Evolutionary conservation across 352 stramenopile genomes (phyloP).

Genomic region (Globisporangium polare): DNA sequence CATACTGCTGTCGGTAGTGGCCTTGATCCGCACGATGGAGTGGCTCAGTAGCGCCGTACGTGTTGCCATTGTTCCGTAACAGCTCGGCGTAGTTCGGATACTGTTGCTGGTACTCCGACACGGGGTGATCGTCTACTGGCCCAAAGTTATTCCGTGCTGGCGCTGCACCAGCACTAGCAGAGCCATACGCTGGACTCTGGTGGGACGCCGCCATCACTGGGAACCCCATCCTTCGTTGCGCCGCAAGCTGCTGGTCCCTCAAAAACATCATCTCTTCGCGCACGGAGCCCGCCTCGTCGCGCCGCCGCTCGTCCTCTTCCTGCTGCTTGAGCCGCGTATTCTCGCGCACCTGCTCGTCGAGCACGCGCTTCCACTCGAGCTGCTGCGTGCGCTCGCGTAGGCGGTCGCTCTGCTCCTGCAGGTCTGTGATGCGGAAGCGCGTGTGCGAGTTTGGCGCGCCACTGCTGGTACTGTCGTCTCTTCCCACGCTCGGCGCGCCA

Average conservation of each 20-base stretch:
- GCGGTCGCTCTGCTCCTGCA: conserved; percentile 46
- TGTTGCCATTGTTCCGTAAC: background rate
- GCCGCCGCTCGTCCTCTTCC: conserved; percentile 33
- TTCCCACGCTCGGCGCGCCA: background rate
- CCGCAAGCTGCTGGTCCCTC: conserved; percentile 57
- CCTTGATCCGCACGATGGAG: background rate
- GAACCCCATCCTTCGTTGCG: conserved; percentile 35
- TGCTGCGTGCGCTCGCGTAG: conserved; percentile 60
- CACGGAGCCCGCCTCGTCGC: conserved; percentile 34
- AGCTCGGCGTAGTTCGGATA: conserved; percentile 5
- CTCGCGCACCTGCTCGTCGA: conserved; percentile 75
- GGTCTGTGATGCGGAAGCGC: conserved; percentile 60
- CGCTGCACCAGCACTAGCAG: background rate
- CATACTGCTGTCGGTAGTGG: background rate
- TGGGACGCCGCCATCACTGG: background rate
- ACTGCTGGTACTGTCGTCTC: conserved; percentile 14
- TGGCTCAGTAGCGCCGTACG: background rate
- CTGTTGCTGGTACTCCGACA: conserved; percentile 14
- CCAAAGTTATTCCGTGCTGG: conserved; percentile 13
- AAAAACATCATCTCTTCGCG: conserved; percentile 49
- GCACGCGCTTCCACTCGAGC: conserved; percentile 58
- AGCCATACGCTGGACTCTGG: background rate
- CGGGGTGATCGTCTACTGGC: conserved; percentile 1
- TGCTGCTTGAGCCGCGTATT: conserved; percentile 51
- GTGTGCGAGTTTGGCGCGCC: conserved; percentile 23